A percentile compares a stretch with the other conserved stretches of the same genome.
Evolutionary conservation across 2,329 filamentous ascomycete genomes (phyloP).

Genomic region (Ophiostoma sp.): DNA sequence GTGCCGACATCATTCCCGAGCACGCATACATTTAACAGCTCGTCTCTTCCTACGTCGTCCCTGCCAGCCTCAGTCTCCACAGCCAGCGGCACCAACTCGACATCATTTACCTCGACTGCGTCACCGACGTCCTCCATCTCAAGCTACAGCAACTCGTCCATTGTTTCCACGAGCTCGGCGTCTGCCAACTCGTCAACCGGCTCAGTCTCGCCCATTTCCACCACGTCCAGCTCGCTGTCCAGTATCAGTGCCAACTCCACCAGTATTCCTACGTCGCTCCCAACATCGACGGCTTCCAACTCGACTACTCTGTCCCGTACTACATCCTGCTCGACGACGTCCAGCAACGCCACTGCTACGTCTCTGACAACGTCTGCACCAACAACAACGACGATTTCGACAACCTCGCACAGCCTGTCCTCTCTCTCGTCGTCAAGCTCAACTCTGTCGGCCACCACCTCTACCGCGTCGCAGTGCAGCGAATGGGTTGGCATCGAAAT

Average conservation of each 20-base stretch:
- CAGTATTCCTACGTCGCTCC: neutral
- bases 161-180: neutral
- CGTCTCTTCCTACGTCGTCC: neutral
- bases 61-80: neutral
- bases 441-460: neutral
- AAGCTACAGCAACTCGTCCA: conserved; percentile 11
- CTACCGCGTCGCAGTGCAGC: conserved; percentile 6
- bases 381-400: neutral
- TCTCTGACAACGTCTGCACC: neutral
- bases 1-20: neutral
- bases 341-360: neutral
- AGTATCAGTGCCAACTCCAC: neutral
- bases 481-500: conserved; percentile 23
- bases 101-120: neutral
- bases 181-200: neutral
- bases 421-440: neutral
- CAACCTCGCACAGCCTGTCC: neutral
- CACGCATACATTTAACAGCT: neutral
- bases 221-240: conserved; percentile 9
- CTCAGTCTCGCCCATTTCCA: neutral
- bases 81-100: neutral
- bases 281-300: neutral
- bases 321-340: neutral
- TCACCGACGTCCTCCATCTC: neutral
- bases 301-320: neutral